phyloP scores from a whole-genome alignment of 108 stramenopile species.

The Nitzschia palea region DNA sequence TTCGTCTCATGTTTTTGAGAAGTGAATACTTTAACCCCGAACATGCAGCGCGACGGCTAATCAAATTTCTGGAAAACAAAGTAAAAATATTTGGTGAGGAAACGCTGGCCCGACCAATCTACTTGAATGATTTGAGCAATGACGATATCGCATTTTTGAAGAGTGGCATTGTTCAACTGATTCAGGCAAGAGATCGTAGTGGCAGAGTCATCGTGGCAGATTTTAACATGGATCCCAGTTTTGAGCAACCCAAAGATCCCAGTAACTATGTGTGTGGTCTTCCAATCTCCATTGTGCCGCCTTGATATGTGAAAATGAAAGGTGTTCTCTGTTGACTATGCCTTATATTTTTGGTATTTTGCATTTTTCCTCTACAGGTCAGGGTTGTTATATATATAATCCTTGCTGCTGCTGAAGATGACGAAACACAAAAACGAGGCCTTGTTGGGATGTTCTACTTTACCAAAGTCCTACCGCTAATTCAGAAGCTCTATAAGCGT shows the following conservation, averaged over 20 bases:
- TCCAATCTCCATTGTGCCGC: not conserved
- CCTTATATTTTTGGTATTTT: not conserved
- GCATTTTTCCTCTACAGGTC: not conserved
- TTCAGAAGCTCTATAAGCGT: not conserved
- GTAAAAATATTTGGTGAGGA: not conserved
- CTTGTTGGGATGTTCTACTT: slow-evolving; percentile 10
- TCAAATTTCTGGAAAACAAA: slow-evolving; percentile 12
- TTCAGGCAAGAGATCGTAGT: not conserved
- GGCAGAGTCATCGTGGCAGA: slow-evolving; percentile 9
- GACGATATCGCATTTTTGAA: not conserved
- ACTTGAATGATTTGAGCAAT: not conserved
- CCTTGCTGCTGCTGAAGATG: slow-evolving; percentile 8
- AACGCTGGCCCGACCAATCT: not conserved
- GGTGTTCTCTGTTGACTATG: not conserved
- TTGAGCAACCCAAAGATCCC: not conserved
- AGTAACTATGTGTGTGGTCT: not conserved
- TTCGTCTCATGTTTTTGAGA: slow-evolving; percentile 46
- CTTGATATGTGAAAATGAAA: not conserved
- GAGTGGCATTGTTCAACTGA: not conserved
- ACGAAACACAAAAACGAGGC: slow-evolving; percentile 22
- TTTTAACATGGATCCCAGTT: not conserved
- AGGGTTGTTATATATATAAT: slow-evolving; percentile 1
- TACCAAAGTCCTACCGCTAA: not conserved
- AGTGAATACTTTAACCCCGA: slow-evolving; percentile 31
- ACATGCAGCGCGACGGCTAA: slow-evolving; percentile 28